A percentile compares a stretch with the other conserved stretches of the same genome.
phyloP scores from a whole-genome alignment of 495 filamentous ascomycete species.

The Alectoria sarmentosa region DNA sequence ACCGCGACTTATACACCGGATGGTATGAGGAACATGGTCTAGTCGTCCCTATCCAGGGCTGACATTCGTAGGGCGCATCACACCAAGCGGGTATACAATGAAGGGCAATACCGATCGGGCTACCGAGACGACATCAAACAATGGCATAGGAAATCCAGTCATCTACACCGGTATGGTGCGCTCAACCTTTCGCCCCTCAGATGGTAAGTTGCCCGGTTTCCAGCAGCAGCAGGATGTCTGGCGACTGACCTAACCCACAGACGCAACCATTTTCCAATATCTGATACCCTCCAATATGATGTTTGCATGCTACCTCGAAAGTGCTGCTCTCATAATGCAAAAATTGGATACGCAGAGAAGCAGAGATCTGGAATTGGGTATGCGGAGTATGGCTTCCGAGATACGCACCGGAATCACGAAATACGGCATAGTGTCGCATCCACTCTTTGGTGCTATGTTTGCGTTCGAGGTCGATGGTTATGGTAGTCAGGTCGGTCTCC shows the following conservation, averaged over 20 bases:
- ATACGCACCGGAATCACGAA: slow-evolving; percentile 47
- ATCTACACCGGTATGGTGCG: slow-evolving; percentile 55
- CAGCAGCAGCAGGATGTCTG: not conserved
- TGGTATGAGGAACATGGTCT: not conserved
- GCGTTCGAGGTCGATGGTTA: slow-evolving; percentile 59
- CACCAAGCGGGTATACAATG: slow-evolving; percentile 49
- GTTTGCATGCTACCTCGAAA: slow-evolving; percentile 51
- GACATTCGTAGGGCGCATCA: slow-evolving; percentile 38
- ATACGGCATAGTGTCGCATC: slow-evolving; percentile 43
- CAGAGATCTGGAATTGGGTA: slow-evolving; percentile 39
- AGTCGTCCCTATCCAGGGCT: not conserved
- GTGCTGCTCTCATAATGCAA: slow-evolving; percentile 47
- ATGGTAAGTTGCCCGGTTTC: slow-evolving; percentile 25
- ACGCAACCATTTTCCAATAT: slow-evolving; percentile 51
- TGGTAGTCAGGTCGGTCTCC: slow-evolving; percentile 25
- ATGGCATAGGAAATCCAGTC: slow-evolving; percentile 54
- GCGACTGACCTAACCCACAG: slow-evolving; percentile 25
- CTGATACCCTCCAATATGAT: slow-evolving; percentile 65
- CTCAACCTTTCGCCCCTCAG: slow-evolving; percentile 56
- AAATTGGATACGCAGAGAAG: slow-evolving; percentile 37
- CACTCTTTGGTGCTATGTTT: slow-evolving; percentile 42
- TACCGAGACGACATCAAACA: slow-evolving; percentile 54
- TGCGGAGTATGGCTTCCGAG: slow-evolving; percentile 43
- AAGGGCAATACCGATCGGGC: slow-evolving; percentile 48
- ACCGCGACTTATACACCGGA: slow-evolving; percentile 49